Percentiles rank a stretch among this genome's conserved stretches.
Evolutionary conservation across 148 eudicot genomes (phyloP).

Genomic region (Spergularia marina): DNA sequence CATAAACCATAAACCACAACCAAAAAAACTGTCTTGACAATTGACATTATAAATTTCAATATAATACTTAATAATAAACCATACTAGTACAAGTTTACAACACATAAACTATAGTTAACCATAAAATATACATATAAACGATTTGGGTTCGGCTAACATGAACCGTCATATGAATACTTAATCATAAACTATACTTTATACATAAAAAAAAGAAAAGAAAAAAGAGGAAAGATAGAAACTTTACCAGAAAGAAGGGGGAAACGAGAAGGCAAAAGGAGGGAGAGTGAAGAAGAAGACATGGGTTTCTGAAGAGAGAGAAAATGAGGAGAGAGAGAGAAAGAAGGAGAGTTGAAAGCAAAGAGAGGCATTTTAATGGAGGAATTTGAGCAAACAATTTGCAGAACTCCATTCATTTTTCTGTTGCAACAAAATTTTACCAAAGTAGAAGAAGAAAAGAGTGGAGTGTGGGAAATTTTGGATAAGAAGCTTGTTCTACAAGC

Average conservation of each 20-base stretch:
- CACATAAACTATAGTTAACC: too few relatives aligned
- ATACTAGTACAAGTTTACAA: too few relatives aligned
- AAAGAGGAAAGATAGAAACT: constrained; percentile 12
- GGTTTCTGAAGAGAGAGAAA: constrained; percentile 26
- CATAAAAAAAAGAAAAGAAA: background rate
- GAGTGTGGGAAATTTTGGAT: too few relatives aligned
- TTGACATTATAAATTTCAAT: too few relatives aligned
- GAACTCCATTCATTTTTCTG: constrained; percentile 30
- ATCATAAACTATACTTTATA: background rate
- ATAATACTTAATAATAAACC: too few relatives aligned
- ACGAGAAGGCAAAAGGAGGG: constrained; percentile 22
- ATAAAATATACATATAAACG: too few relatives aligned
- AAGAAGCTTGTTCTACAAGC: too few relatives aligned
- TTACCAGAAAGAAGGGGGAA: constrained; percentile 35
- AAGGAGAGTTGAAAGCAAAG: constrained; percentile 15
- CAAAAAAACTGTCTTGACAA: too few relatives aligned
- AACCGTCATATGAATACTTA: background rate
- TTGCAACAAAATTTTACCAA: too few relatives aligned
- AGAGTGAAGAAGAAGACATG: constrained; percentile 15
- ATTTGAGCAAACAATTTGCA: constrained; percentile 24
- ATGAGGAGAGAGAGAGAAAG: constrained; percentile 12
- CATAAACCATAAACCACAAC: too few relatives aligned
- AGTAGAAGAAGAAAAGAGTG: too few relatives aligned
- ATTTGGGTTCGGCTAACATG: too few relatives aligned
- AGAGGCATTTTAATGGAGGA: constrained; percentile 23